A percentile compares a stretch with the other conserved stretches of the same genome.
Conservation (phyloP, 2,329 filamentous ascomycete species). For the Coleophoma cylindrospora region DNA sequence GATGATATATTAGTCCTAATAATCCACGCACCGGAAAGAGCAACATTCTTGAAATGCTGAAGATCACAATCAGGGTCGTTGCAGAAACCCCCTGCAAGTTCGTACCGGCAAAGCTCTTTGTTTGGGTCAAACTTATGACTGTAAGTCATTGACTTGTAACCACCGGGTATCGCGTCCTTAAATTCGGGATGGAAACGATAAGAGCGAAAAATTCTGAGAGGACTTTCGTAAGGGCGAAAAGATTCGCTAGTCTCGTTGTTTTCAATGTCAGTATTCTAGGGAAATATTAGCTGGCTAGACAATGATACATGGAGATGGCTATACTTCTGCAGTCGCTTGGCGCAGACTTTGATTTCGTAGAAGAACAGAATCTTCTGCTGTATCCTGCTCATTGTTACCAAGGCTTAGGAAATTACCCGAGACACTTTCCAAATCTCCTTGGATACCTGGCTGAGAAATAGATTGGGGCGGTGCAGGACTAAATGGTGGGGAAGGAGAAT, state of each 20-base stretch:
- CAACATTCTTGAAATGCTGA: conserved; percentile 76
- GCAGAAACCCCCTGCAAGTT: conserved; percentile 66
- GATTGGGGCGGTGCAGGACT: conserved; percentile 32
- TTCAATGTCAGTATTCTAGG: conserved; percentile 15
- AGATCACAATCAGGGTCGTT: conserved; percentile 67
- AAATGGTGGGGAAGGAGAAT: conserved; percentile 32
- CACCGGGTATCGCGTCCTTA: conserved; percentile 62
- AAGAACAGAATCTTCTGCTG: conserved; percentile 9
- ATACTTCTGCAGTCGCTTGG: conserved; percentile 19
- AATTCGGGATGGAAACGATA: conserved; percentile 87
- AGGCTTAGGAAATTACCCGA: conserved; percentile 14
- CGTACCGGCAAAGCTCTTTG: conserved; percentile 70
- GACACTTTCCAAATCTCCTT: conserved; percentile 4
- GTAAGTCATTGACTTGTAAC: conserved; percentile 86
- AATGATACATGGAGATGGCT: not conserved
- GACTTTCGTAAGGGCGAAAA: conserved; percentile 70
- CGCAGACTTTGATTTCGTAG: conserved; percentile 8
- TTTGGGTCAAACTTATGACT: conserved; percentile 82
- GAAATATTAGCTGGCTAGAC: conserved; percentile 8
- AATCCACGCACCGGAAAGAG: conserved; percentile 65
- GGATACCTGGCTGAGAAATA: conserved; percentile 16
- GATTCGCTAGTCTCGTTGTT: conserved; percentile 5
- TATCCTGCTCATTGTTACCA: conserved; percentile 18
- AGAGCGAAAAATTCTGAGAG: conserved; percentile 75
- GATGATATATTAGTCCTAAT: conserved; percentile 14